Conservation (phyloP, 2,329 filamentous ascomycete species). For the Aspergillaceae sp. region DNA sequence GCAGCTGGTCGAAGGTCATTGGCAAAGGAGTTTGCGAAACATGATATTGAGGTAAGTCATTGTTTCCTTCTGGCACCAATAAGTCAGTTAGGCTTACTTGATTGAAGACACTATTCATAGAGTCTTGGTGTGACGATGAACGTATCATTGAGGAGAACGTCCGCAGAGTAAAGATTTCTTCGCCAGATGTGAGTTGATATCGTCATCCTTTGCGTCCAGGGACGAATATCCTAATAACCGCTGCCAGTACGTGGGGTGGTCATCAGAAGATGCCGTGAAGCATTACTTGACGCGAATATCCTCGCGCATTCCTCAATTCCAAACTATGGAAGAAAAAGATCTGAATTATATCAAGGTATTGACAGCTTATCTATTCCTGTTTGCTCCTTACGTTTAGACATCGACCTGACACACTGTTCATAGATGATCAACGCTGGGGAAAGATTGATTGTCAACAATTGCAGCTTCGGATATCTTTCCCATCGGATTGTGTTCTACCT, state of each 20-base stretch:
- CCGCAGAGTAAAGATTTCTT: slow-evolving; percentile 93
- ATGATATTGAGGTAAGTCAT: slow-evolving; percentile 69
- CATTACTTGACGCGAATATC: slow-evolving; percentile 86
- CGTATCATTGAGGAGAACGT: slow-evolving; percentile 94
- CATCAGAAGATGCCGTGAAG: slow-evolving; percentile 81
- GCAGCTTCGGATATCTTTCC: slow-evolving; percentile 91
- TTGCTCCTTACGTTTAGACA: not conserved
- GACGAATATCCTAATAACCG: slow-evolving; percentile 4
- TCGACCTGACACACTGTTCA: slow-evolving; percentile 5
- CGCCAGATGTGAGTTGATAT: slow-evolving; percentile 65
- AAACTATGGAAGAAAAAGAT: slow-evolving; percentile 90
- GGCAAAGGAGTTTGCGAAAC: slow-evolving; percentile 94
- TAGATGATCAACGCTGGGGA: slow-evolving; percentile 94
- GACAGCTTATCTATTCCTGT: not conserved
- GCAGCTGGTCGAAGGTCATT: slow-evolving; percentile 71
- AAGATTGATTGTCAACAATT: slow-evolving; percentile 90
- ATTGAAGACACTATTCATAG: slow-evolving; percentile 79
- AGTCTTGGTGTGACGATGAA: slow-evolving; percentile 89
- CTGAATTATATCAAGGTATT: slow-evolving; percentile 82
- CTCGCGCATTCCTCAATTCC: slow-evolving; percentile 87
- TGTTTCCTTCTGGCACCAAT: not conserved
- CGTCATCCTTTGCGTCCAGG: slow-evolving; percentile 4
- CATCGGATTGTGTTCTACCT: slow-evolving; percentile 98
- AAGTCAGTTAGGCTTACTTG: not conserved
- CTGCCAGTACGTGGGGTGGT: slow-evolving; percentile 74